phyloP scores from a whole-genome alignment of 1,284 basidiomycete genomes.

The Xanthoconium separans region DNA sequence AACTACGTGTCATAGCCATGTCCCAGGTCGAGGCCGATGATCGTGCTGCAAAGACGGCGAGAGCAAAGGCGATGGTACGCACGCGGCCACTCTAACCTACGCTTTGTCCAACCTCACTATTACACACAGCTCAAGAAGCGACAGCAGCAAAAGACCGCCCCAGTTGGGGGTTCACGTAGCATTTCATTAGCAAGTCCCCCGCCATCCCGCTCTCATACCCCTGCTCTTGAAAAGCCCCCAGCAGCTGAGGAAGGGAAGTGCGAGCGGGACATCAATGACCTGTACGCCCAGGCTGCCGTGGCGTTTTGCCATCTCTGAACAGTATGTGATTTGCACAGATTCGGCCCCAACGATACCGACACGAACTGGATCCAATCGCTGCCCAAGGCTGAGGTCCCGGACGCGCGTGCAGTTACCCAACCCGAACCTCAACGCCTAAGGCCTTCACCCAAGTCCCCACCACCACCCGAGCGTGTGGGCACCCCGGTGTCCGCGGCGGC shows the following conservation, averaged over 20 bases:
- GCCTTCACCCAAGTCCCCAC: constrained; percentile 18
- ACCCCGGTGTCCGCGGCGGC: constrained; percentile 5
- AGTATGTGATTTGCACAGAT: constrained; percentile 29
- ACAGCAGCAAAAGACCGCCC: constrained; percentile 63
- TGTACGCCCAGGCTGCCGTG: constrained; percentile 41
- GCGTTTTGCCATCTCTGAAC: constrained; percentile 2
- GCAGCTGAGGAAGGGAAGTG: constrained; percentile 37
- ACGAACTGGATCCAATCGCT: constrained; percentile 60
- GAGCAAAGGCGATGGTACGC: constrained; percentile 73
- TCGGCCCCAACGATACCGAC: constrained; percentile 41
- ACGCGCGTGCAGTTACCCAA: constrained; percentile 2
- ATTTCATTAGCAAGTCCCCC: constrained; percentile 41
- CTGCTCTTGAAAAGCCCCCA: constrained; percentile 36
- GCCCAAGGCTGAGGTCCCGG: constrained; percentile 43
- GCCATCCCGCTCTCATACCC: constrained; percentile 53
- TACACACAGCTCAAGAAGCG: constrained; percentile 64
- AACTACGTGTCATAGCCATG: constrained; percentile 8
- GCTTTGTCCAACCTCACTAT: constrained; percentile 10
- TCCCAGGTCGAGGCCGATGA: constrained; percentile 62
- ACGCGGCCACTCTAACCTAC: constrained; percentile 4
- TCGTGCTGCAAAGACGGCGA: constrained; percentile 73
- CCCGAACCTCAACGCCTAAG: constrained; percentile 11
- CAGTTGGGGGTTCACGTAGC: constrained; percentile 31
- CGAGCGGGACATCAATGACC: constrained; percentile 45
- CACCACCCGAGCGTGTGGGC: constrained; percentile 14